Evolutionary conservation across 371 early-diverging fungal genomes (phyloP), one percentile per base, ranked within the genome.

Genomic region (Circinella minor): DNA sequence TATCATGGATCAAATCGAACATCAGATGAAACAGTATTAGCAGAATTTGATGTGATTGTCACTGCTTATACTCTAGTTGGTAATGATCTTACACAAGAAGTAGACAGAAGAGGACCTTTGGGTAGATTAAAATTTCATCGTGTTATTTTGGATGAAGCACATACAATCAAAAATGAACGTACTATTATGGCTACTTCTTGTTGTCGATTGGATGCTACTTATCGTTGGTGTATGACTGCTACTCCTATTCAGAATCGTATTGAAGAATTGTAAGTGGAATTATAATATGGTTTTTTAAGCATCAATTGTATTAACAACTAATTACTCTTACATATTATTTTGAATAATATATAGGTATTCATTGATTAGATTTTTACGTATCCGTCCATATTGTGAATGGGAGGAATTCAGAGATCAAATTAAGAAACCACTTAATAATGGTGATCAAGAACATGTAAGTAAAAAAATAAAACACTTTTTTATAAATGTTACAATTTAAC

Each of bases 101-200:
- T 36, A 8, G 36, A 20, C 15, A 43, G 55, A 43, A 38, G 54
- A 38, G 71, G 78, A 14, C 74, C 78, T 6, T 37, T 84, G 36
- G 43, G 67, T 15, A 61, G 65, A 15, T 36, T 71, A 0, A 74
- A 71, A 17, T 90, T 82, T 60, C 84, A 89, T 59, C 79, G 88
- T 34, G 69, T 95, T 54, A 86, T 96, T 27, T 73, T 97, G 39
- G 98, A 97, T 73, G 98, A 97, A 78, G 96, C 96, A 0, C 98
- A 97, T 72, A 73, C 86, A 5, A 92, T 97, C 61, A 92, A 93
- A 71, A 95, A 95, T 77, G 79, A 80, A 27, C 71, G 71, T 15
- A 94, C 96, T 3, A 74, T 79, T 20, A 71, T 85, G 17, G 88
- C 92, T 1, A 69, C 73, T 67, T 91, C 90, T 13, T 89, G 83